A percentile compares a stretch with the other conserved stretches of the same genome.
phyloP scores from a whole-genome alignment of 1,284 basidiomycete genomes.

The Fistulinella staudtii region DNA sequence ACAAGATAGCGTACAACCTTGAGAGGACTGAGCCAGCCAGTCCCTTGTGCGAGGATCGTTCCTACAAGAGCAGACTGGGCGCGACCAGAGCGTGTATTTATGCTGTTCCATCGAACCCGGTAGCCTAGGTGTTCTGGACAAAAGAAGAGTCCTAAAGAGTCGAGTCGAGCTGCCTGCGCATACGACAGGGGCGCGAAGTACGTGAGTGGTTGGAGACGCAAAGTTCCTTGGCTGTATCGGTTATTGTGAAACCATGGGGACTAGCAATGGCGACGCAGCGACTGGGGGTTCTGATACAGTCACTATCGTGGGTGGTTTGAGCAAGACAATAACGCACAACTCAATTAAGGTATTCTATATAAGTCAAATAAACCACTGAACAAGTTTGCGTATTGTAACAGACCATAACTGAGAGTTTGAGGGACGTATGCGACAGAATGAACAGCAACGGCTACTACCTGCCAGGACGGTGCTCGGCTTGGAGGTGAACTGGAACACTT shows the following conservation, averaged over 20 bases:
- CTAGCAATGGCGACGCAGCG: conserved; percentile 5
- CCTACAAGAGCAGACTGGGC: neutral
- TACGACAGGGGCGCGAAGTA: conserved; percentile 11
- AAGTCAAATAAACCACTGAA: conserved; percentile 16
- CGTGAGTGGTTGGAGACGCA: conserved; percentile 22
- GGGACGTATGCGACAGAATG: neutral
- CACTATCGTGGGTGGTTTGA: conserved; percentile 2
- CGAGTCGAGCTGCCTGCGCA: conserved; percentile 1
- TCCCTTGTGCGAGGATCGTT: conserved; percentile 17
- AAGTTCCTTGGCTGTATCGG: conserved; percentile 10
- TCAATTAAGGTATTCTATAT: conserved; percentile 7
- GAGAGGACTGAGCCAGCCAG: conserved; percentile 33
- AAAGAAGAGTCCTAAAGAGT: conserved; percentile 16
- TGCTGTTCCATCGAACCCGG: conserved; percentile 9
- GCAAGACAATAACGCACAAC: conserved; percentile 22
- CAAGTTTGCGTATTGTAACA: neutral
- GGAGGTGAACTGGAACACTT: neutral
- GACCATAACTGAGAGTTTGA: neutral
- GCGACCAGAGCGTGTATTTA: conserved; percentile 20
- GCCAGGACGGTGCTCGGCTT: too few species aligned
- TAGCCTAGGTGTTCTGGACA: conserved; percentile 14
- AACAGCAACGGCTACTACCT: too few species aligned
- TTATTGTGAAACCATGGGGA: conserved; percentile 33
- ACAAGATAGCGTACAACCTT: conserved; percentile 12
- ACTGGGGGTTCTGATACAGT: neutral